Evolutionary conservation across 176 grass and related monocot genomes (phyloP).

Genomic region (Triticum timopheevii): DNA sequence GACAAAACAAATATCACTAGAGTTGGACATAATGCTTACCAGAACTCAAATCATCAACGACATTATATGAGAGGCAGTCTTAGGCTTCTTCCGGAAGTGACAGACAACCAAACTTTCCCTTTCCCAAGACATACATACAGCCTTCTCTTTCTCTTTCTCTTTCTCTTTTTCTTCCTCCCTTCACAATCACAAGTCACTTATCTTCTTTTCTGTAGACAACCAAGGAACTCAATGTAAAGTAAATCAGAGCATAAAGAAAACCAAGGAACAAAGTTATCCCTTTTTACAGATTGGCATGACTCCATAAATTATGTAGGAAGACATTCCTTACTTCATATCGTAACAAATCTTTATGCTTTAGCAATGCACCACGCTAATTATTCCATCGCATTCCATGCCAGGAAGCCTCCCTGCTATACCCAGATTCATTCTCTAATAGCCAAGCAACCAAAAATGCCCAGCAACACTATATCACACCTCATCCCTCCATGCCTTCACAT

Average conservation of each 20-base stretch:
- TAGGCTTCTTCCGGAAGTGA: slow-evolving; percentile 50
- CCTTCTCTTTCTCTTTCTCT: too few relatives aligned
- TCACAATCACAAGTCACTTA: background rate
- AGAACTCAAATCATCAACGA: background rate
- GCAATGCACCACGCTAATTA: background rate
- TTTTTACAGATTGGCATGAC: background rate
- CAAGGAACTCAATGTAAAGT: background rate
- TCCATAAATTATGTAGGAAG: slow-evolving; percentile 7
- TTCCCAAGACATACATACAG: too few relatives aligned
- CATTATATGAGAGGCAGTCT: slow-evolving; percentile 13
- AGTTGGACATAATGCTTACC: background rate
- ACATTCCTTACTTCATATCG: slow-evolving; percentile 17
- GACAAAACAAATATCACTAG: background rate
- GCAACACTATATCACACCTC: slow-evolving; percentile 7
- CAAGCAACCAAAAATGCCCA: slow-evolving; percentile 40
- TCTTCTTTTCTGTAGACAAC: background rate
- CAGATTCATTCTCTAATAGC: slow-evolving; percentile 32
- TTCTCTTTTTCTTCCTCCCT: background rate
- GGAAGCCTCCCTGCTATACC: background rate
- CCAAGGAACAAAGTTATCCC: background rate
- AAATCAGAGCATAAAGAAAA: background rate
- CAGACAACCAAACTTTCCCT: too few relatives aligned
- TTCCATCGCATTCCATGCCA: background rate
- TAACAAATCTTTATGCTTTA: slow-evolving; percentile 2
- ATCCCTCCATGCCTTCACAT: background rate